Conservation (phyloP, 441 rosid species). For the Populus trichocarpa region DNA sequence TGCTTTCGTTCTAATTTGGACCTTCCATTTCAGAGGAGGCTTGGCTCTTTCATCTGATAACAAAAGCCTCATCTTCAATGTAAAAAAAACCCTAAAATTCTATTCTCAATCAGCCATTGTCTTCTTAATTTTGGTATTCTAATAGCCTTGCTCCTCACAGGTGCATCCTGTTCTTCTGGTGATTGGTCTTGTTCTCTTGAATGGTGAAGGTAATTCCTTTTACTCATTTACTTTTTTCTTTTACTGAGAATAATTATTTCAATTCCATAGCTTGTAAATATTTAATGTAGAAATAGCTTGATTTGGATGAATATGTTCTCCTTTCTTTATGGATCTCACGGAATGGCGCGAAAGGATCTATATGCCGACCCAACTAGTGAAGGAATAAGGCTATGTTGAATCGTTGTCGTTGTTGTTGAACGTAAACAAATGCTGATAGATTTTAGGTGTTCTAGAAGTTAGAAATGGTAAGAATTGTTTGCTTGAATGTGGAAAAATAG, state of each 20-base stretch:
- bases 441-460: not conserved
- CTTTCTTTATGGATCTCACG: not conserved
- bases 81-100: not conserved
- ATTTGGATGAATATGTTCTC: not conserved
- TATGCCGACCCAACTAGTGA: not conserved
- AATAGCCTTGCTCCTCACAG: constrained; percentile 22
- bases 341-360: not conserved
- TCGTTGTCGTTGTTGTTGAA: not conserved
- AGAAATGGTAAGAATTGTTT: not conserved
- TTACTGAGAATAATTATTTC: not conserved
- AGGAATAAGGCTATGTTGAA: not conserved
- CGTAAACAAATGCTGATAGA: not conserved
- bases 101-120: not conserved
- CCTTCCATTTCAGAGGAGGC: constrained; percentile 18
- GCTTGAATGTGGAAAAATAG: not conserved
- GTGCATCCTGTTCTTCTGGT: constrained; percentile 90
- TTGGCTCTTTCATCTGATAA: constrained; percentile 8
- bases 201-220: constrained; percentile 66
- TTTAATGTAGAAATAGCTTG: not conserved
- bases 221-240: not conserved
- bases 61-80: constrained; percentile 19
- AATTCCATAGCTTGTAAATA: not conserved
- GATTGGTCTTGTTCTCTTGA: constrained; percentile 64
- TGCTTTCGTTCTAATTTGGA: not conserved
- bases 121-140: not conserved